Conservation (phyloP, 805 yeast genomes). For the Ogataea sp. region DNA sequence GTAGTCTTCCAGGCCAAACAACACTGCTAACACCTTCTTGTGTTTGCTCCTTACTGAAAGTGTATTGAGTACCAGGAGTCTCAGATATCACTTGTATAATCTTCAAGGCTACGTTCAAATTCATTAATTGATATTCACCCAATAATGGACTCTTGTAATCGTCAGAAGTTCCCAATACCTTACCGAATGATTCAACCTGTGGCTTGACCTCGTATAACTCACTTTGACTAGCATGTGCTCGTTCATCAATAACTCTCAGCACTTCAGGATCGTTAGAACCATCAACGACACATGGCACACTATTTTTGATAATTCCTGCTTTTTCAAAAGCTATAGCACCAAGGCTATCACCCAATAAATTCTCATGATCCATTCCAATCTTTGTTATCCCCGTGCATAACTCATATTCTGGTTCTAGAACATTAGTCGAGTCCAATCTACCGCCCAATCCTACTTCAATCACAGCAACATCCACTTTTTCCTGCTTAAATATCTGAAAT, state of each 20-base stretch:
- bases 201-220: slow-evolving; percentile 5
- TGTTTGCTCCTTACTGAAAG: slow-evolving; percentile 22
- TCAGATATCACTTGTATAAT: slow-evolving; percentile 33
- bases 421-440: slow-evolving; percentile 80
- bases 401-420: slow-evolving; percentile 28
- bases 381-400: slow-evolving; percentile 71
- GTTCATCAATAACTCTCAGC: slow-evolving; percentile 30
- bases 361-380: slow-evolving; percentile 81
- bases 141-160: slow-evolving; percentile 42
- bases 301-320: slow-evolving; percentile 73
- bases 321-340: slow-evolving; percentile 66
- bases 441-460: slow-evolving; percentile 97
- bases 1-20: slow-evolving; percentile 86
- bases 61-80: too few relatives aligned
- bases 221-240: slow-evolving; percentile 23
- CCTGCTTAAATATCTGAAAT: slow-evolving; percentile 57
- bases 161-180: slow-evolving; percentile 4
- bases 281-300: slow-evolving; percentile 63
- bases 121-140: slow-evolving; percentile 68
- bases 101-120: slow-evolving; percentile 59
- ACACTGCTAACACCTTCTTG: slow-evolving; percentile 46
- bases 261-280: slow-evolving; percentile 52
- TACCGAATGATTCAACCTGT: slow-evolving; percentile 1
- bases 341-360: slow-evolving; percentile 60
- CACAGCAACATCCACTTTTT: slow-evolving; percentile 63